Evolutionary conservation across 2,329 filamentous ascomycete species (phyloP).

Genomic region (Aspergillus vadensis): DNA sequence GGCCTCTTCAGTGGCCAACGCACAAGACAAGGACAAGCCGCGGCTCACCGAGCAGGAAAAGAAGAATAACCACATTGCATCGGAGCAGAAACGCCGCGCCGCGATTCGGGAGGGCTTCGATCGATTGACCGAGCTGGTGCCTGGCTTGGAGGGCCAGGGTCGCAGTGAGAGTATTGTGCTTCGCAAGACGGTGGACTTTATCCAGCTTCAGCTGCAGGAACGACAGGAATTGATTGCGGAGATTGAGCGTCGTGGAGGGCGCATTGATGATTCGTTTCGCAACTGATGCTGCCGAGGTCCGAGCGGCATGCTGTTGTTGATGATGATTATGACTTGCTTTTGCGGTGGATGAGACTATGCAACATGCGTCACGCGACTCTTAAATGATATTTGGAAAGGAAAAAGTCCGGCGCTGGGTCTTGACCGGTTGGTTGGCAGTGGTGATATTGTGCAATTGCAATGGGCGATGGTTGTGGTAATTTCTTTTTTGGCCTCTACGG

Average conservation of each 20-base stretch:
- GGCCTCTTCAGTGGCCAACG: constrained; percentile 10
- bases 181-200: constrained; percentile 67
- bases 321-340: background rate
- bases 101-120: constrained; percentile 85
- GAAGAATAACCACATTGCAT: constrained; percentile 73
- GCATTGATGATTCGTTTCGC: constrained; percentile 49
- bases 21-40: constrained; percentile 56
- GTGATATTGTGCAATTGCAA: background rate
- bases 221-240: constrained; percentile 60
- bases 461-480: background rate
- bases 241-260: constrained; percentile 61
- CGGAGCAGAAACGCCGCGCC: constrained; percentile 64
- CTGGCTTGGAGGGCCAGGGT: constrained; percentile 78
- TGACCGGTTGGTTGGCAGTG: background rate
- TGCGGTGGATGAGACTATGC: background rate
- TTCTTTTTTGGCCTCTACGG: background rate
- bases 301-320: background rate
- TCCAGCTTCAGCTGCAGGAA: constrained; percentile 61
- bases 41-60: constrained; percentile 70
- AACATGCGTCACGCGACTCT: background rate
- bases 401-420: constrained; percentile 1
- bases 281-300: constrained; percentile 11
- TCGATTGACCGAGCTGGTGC: constrained; percentile 75
- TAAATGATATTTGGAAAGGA: background rate
- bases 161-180: constrained; percentile 85